Evolutionary conservation across 345 rosid genomes (phyloP).

Genomic region (Citrus glauca): DNA sequence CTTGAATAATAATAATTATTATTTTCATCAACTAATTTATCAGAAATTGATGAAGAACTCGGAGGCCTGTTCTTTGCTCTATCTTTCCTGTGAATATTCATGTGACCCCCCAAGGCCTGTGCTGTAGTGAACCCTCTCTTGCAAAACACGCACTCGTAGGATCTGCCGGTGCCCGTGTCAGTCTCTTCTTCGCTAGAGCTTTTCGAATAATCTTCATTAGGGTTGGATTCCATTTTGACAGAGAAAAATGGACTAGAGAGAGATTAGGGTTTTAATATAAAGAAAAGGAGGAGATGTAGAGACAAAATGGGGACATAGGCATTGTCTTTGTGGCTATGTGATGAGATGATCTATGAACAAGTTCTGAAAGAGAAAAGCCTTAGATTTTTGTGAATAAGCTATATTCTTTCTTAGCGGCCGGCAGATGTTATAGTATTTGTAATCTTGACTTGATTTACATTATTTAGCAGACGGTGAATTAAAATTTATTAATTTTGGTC

Average conservation of each 20-base stretch:
- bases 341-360: not conserved
- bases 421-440: slow-evolving; percentile 14
- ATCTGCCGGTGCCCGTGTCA: slow-evolving; percentile 32
- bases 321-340: slow-evolving; percentile 6
- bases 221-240: slow-evolving; percentile 33
- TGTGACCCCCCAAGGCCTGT: slow-evolving; percentile 92
- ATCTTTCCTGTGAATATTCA: slow-evolving; percentile 91
- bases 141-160: slow-evolving; percentile 73
- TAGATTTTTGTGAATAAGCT: slow-evolving; percentile 4
- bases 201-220: slow-evolving; percentile 26
- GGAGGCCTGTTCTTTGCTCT: slow-evolving; percentile 49
- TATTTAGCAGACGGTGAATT: not conserved
- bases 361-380: slow-evolving; percentile 28
- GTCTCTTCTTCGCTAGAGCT: slow-evolving; percentile 27
- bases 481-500: not conserved
- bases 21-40: slow-evolving; percentile 17
- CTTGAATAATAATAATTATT: not conserved
- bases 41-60: slow-evolving; percentile 13
- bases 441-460: no score
- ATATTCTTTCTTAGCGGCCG: slow-evolving; percentile 22
- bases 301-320: slow-evolving; percentile 31
- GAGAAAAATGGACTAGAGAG: not conserved
- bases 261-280: slow-evolving; percentile 10
- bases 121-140: slow-evolving; percentile 94
- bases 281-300: slow-evolving; percentile 7